A percentile compares a stretch with the other conserved stretches of the same genome.
These are phyloP conservation scores for Halenospora varia DNA, from an alignment of 495 filamentous ascomycete species.

Conservation along the genomic window DNA sequence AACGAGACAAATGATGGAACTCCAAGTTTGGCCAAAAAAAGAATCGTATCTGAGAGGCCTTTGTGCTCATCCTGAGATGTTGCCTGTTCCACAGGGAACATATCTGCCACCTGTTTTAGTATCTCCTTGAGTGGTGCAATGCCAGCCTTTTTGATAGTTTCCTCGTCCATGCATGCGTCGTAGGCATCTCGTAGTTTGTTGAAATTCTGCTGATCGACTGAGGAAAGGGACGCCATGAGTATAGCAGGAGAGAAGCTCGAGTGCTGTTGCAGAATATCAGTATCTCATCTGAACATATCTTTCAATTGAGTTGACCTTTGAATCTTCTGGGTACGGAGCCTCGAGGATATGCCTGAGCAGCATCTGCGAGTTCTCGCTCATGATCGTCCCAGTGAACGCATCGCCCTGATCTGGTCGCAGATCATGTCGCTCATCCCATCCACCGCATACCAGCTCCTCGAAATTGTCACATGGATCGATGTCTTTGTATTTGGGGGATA, in stretches of 20 bases:
- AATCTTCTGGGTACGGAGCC: slow-evolving; percentile 44
- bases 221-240: slow-evolving; percentile 26
- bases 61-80: slow-evolving; percentile 30
- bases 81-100: slow-evolving; percentile 41
- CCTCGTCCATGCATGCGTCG: slow-evolving; percentile 60
- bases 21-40: slow-evolving; percentile 45
- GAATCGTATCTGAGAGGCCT: slow-evolving; percentile 46
- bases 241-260: slow-evolving; percentile 41
- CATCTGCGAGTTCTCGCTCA: slow-evolving; percentile 54
- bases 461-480: slow-evolving; percentile 69
- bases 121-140: slow-evolving; percentile 47
- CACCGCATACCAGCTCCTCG: slow-evolving; percentile 65
- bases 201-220: slow-evolving; percentile 58
- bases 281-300: not conserved
- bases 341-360: slow-evolving; percentile 63
- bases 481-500: slow-evolving; percentile 58
- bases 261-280: slow-evolving; percentile 29
- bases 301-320: slow-evolving; percentile 26
- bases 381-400: slow-evolving; percentile 54
- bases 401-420: slow-evolving; percentile 62
- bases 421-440: slow-evolving; percentile 61
- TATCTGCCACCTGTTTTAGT: slow-evolving; percentile 45
- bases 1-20: slow-evolving; percentile 44
- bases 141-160: slow-evolving; percentile 47
- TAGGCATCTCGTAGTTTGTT: slow-evolving; percentile 60